These are phyloP conservation scores for Metroxylon sagu DNA, from an alignment of 176 grass and related monocot genomes.

Conservation along the genomic window DNA sequence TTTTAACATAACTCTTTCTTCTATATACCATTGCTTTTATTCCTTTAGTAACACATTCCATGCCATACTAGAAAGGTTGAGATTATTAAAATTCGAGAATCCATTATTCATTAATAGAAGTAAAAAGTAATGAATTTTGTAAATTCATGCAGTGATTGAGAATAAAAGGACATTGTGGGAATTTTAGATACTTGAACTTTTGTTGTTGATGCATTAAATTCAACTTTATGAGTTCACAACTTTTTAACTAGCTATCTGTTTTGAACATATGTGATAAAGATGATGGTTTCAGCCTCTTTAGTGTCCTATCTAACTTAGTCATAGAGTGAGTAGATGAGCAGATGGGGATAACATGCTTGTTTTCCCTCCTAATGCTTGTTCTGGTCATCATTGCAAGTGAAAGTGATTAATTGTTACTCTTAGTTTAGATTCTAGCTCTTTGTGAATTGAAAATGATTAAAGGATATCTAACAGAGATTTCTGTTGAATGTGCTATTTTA, in stretches of 20 bases:
- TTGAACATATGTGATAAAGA: constrained; percentile 42
- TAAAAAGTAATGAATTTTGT: too few species aligned
- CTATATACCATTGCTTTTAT: too few species aligned
- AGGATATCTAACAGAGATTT: constrained; percentile 17
- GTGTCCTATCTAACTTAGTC: constrained; percentile 67
- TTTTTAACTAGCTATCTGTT: neutral
- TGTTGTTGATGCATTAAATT: too few species aligned
- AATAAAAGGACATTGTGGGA: too few species aligned
- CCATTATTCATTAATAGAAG: too few species aligned
- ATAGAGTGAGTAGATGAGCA: constrained; percentile 90
- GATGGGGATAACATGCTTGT: constrained; percentile 66
- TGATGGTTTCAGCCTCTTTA: constrained; percentile 91
- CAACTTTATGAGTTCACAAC: too few species aligned
- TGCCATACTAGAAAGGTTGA: too few species aligned
- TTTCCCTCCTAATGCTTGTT: constrained; percentile 58
- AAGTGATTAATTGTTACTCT: constrained; percentile 40
- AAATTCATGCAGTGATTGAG: too few species aligned
- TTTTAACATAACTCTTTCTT: too few species aligned
- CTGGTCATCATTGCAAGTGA: constrained; percentile 72
- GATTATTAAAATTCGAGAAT: too few species aligned
- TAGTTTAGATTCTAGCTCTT: neutral
- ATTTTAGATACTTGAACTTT: too few species aligned
- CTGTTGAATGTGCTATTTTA: constrained; percentile 26
- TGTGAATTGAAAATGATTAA: constrained; percentile 7
- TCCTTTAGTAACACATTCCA: too few species aligned